Percentiles rank a stretch among this genome's conserved stretches.
These are phyloP conservation scores for Suillus spraguei DNA, from an alignment of 768 basidiomycete species.

Conservation along the genomic window DNA sequence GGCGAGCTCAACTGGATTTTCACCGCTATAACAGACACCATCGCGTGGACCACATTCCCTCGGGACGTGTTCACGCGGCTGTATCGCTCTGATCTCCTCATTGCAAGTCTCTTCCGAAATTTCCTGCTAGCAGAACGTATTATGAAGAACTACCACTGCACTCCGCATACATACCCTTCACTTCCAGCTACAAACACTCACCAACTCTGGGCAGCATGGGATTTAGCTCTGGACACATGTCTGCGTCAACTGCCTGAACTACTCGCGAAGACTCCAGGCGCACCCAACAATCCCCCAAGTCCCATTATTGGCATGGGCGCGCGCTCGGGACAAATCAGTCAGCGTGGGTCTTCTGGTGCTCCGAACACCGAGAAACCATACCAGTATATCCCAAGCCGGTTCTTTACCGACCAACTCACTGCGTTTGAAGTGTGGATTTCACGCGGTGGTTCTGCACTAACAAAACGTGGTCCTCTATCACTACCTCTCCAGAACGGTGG, in stretches of 20 bases:
- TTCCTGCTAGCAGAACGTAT: constrained; percentile 97
- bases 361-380: constrained; percentile 52
- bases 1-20: constrained; percentile 99
- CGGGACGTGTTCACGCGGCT: constrained; percentile 91
- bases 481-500: constrained; percentile 53
- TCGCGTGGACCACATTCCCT: constrained; percentile 98
- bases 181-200: constrained; percentile 98
- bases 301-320: constrained; percentile 19
- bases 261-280: constrained; percentile 44
- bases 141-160: constrained; percentile 98
- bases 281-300: constrained; percentile 23
- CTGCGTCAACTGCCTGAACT: constrained; percentile 91
- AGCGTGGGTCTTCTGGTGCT: constrained; percentile 29
- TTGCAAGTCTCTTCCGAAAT: constrained; percentile 95
- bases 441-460: constrained; percentile 84
- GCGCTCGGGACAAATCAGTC: constrained; percentile 19
- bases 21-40: constrained; percentile 98
- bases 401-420: constrained; percentile 95
- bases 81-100: constrained; percentile 93
- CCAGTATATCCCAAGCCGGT: constrained; percentile 82
- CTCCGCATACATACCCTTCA: constrained; percentile 89
- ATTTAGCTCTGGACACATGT: constrained; percentile 93
- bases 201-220: constrained; percentile 96
- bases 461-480: constrained; percentile 74
- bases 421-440: constrained; percentile 99